Conservation (phyloP, 192 early-diverging fungal species). For the Dissophora ornata region DNA sequence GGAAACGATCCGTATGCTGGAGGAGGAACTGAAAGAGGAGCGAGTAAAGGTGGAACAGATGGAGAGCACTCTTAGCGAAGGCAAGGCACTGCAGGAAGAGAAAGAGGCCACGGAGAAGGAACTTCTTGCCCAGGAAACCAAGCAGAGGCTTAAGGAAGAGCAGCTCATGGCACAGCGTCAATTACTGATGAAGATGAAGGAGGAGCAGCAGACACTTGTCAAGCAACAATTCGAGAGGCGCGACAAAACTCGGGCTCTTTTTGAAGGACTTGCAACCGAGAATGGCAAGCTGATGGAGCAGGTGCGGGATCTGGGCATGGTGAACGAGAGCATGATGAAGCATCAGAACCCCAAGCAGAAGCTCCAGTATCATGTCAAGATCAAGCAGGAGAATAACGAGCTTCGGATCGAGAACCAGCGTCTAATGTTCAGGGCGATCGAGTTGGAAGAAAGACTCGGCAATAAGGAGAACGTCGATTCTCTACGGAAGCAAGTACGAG, state of each 20-base stretch:
- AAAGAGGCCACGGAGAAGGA: constrained; percentile 26
- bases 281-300: constrained; percentile 54
- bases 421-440: constrained; percentile 49
- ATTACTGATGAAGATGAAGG: constrained; percentile 41
- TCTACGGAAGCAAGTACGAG: constrained; percentile 39
- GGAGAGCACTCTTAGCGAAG: constrained; percentile 18
- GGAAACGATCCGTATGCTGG: constrained; percentile 20
- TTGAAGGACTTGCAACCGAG: constrained; percentile 48
- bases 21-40: constrained; percentile 34
- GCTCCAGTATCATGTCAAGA: constrained; percentile 58
- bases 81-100: constrained; percentile 28
- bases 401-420: constrained; percentile 55
- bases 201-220: constrained; percentile 32
- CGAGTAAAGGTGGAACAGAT: constrained; percentile 27
- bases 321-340: constrained; percentile 51
- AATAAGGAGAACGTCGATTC: constrained; percentile 54
- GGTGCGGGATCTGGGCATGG: constrained; percentile 41
- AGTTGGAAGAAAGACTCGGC: constrained; percentile 45
- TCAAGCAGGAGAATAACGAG: constrained; percentile 58
- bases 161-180: constrained; percentile 35
- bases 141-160: constrained; percentile 40
- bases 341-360: constrained; percentile 56
- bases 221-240: constrained; percentile 29
- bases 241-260: constrained; percentile 38
- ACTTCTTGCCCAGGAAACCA: constrained; percentile 16